phyloP scores from a whole-genome alignment of 371 early-diverging fungal genomes.

The Umbelopsis sp. region DNA sequence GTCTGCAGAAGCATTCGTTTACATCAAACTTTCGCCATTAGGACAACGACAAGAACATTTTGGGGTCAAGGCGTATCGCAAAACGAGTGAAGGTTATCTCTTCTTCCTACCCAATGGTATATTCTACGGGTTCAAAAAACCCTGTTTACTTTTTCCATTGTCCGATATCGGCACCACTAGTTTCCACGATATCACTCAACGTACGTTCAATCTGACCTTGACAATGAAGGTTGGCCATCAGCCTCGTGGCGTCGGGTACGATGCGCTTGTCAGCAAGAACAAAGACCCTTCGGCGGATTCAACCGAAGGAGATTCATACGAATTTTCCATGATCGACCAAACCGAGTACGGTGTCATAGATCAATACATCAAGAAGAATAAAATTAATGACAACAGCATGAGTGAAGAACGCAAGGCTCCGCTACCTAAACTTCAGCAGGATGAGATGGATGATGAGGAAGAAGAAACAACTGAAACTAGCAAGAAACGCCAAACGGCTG shows the following conservation, averaged over 20 bases:
- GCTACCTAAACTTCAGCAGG: conserved; percentile 18
- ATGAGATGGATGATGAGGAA: conserved; percentile 4
- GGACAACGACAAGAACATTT: conserved; percentile 33
- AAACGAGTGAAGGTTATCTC: conserved; percentile 51
- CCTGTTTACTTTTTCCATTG: conserved; percentile 52
- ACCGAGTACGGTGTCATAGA: conserved; percentile 54
- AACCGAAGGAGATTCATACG: conserved; percentile 32
- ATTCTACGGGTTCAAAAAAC: conserved; percentile 69
- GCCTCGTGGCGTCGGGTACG: conserved; percentile 28
- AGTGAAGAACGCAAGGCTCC: conserved; percentile 44
- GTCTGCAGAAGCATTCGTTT: conserved; percentile 22
- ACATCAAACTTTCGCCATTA: conserved; percentile 33
- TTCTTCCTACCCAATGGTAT: conserved; percentile 60
- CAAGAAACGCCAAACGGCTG: conserved; percentile 10
- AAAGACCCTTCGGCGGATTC: neutral
- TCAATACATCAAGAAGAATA: conserved; percentile 43
- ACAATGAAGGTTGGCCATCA: conserved; percentile 21
- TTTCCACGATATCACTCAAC: conserved; percentile 49
- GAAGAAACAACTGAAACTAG: conserved; percentile 9
- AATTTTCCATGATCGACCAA: conserved; percentile 63
- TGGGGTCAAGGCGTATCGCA: conserved; percentile 44
- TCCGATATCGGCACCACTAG: conserved; percentile 36
- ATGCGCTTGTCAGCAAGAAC: conserved; percentile 22
- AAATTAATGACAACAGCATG: conserved; percentile 49
- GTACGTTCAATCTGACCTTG: conserved; percentile 57